Conservation (phyloP, 352 stramenopile genomes). For the Discostella stelligera region DNA sequence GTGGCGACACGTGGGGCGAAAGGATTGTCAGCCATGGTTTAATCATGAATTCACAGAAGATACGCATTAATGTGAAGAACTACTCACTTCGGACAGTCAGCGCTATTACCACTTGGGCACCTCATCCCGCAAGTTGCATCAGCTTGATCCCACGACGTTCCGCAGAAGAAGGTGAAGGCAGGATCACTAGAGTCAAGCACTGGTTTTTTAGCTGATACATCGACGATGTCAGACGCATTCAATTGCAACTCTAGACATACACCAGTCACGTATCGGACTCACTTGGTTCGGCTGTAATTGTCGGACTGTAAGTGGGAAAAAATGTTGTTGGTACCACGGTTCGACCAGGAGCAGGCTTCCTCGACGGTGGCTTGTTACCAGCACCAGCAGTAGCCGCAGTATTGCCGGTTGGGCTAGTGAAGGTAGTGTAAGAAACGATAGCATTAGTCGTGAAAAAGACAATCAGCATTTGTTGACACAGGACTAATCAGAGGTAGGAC, state of each 20-base stretch:
- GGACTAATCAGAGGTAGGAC: background rate
- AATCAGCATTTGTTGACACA: slow-evolving; percentile 1
- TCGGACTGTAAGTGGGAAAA: slow-evolving; percentile 44
- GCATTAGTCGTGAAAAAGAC: background rate
- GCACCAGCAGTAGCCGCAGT: background rate
- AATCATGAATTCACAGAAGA: background rate
- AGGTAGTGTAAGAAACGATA: background rate
- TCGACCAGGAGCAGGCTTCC: slow-evolving; percentile 27
- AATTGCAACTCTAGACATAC: background rate
- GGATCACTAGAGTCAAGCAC: slow-evolving; percentile 39
- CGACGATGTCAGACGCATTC: background rate
- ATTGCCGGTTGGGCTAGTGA: no score
- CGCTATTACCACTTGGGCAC: slow-evolving; percentile 65
- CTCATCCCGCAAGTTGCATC: slow-evolving; percentile 62
- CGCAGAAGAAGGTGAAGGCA: slow-evolving; percentile 64
- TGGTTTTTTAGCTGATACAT: slow-evolving; percentile 34
- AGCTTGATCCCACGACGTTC: slow-evolving; percentile 75
- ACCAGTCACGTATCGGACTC: slow-evolving; percentile 1
- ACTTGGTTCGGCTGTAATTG: slow-evolving; percentile 41
- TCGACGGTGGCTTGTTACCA: slow-evolving; percentile 24
- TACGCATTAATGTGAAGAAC: background rate
- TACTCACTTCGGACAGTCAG: slow-evolving; percentile 66
- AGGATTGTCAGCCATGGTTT: background rate
- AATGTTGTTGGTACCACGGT: slow-evolving; percentile 29
- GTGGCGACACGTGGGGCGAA: background rate